phyloP scores from a whole-genome alignment of 371 early-diverging fungal genomes.

The Mucor velutinosus region DNA sequence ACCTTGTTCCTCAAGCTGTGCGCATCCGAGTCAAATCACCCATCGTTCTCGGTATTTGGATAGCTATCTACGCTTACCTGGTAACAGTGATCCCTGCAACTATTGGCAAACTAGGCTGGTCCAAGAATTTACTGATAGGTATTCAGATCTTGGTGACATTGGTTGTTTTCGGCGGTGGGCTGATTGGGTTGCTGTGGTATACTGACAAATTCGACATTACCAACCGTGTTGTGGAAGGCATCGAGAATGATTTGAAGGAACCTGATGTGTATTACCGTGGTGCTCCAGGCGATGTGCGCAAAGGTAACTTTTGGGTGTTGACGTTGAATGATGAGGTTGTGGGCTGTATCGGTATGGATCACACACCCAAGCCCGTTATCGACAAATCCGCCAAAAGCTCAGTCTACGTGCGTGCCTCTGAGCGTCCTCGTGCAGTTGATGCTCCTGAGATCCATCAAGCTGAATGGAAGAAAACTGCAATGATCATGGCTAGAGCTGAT shows the following conservation, averaged over 20 bases:
- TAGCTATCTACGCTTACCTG: conserved; percentile 22
- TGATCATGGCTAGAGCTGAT: conserved; percentile 33
- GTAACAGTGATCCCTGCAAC: conserved; percentile 17
- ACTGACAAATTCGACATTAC: conserved; percentile 41
- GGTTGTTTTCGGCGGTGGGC: conserved; percentile 27
- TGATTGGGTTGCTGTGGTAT: conserved; percentile 34
- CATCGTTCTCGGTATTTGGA: conserved; percentile 19
- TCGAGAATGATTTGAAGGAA: conserved; percentile 47
- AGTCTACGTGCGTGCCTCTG: conserved; percentile 22
- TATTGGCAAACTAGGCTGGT: conserved; percentile 20
- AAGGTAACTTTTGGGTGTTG: conserved; percentile 54
- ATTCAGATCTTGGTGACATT: conserved; percentile 25
- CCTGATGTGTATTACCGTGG: conserved; percentile 42
- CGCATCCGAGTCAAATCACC: conserved; percentile 33
- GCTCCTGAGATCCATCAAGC: conserved; percentile 32
- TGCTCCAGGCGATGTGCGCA: conserved; percentile 14
- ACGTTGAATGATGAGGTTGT: conserved; percentile 46
- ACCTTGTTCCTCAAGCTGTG: conserved; percentile 45
- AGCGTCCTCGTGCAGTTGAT: conserved; percentile 27
- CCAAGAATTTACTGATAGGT: conserved; percentile 10
- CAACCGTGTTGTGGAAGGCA: conserved; percentile 32
- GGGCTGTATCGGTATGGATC: conserved; percentile 50
- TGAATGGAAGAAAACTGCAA: conserved; percentile 33
- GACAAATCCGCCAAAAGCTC: conserved; percentile 2
- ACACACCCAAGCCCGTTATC: conserved; percentile 19